These are phyloP conservation scores for Clitopilus passeckerianus DNA, from an alignment of 768 basidiomycete species.

Conservation along the genomic window DNA sequence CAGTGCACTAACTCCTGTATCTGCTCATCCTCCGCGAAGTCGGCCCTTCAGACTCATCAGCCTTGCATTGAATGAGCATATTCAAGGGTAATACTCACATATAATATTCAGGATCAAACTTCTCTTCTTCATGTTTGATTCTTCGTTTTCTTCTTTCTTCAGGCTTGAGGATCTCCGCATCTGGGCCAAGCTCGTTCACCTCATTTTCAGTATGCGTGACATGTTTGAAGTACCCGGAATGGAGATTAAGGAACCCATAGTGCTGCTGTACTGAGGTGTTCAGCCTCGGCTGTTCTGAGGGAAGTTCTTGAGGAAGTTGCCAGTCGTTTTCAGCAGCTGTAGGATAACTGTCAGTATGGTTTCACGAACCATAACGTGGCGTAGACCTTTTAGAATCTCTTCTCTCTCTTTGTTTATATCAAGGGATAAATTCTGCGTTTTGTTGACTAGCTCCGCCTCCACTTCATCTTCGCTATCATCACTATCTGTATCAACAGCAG, in stretches of 20 bases:
- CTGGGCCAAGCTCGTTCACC: slow-evolving; percentile 69
- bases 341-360: not conserved
- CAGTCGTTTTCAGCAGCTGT: slow-evolving; percentile 77
- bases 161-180: slow-evolving; percentile 52
- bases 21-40: slow-evolving; percentile 72
- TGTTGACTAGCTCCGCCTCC: slow-evolving; percentile 9
- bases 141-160: slow-evolving; percentile 51
- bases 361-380: not conserved
- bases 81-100: slow-evolving; percentile 42
- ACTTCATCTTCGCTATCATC: slow-evolving; percentile 40
- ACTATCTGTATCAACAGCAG: slow-evolving; percentile 16
- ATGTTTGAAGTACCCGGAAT: slow-evolving; percentile 73
- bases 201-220: slow-evolving; percentile 76
- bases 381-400: slow-evolving; percentile 53
- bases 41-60: slow-evolving; percentile 49
- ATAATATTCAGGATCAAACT: slow-evolving; percentile 84
- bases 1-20: slow-evolving; percentile 69
- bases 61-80: not conserved
- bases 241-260: slow-evolving; percentile 76
- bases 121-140: slow-evolving; percentile 60
- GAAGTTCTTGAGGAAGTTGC: slow-evolving; percentile 64
- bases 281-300: slow-evolving; percentile 28
- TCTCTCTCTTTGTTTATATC: slow-evolving; percentile 49
- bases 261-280: slow-evolving; percentile 37
- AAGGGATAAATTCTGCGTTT: not conserved